Percentiles rank a stretch among this genome's conserved stretches.
Conservation (phyloP, 2,329 filamentous ascomycete genomes). For the Diaporthe destruens region DNA sequence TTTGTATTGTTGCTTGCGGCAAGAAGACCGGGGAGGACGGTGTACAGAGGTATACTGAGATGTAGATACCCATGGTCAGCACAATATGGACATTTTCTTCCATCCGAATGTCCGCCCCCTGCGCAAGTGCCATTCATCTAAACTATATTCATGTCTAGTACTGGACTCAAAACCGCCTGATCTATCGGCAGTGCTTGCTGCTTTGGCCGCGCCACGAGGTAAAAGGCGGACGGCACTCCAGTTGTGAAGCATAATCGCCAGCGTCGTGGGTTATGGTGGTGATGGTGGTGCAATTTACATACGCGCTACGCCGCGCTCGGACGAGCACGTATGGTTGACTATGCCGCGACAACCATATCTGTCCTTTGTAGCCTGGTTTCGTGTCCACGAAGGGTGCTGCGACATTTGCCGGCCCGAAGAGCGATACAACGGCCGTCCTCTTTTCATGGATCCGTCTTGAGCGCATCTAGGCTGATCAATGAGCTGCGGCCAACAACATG, state of each 20-base stretch:
- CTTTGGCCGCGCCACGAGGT: too few relatives aligned
- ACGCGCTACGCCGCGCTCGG: too few relatives aligned
- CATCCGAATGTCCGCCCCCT: background rate
- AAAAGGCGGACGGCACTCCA: background rate
- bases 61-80: conserved; percentile 6
- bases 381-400: background rate
- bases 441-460: background rate
- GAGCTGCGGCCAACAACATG: background rate
- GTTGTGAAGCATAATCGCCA: background rate
- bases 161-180: background rate
- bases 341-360: background rate
- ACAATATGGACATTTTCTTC: background rate
- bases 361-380: too few relatives aligned
- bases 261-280: background rate
- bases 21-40: too few relatives aligned
- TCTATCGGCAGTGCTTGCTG: too few relatives aligned
- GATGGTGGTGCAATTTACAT: background rate
- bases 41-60: background rate
- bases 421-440: too few relatives aligned
- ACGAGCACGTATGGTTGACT: background rate
- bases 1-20: background rate
- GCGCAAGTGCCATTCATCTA: background rate
- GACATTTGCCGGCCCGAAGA: background rate
- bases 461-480: background rate
- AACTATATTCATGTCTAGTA: too few relatives aligned